These are phyloP conservation scores for Cercospora sojina DNA, from an alignment of 2,329 filamentous ascomycete species.

Conservation along the genomic window DNA sequence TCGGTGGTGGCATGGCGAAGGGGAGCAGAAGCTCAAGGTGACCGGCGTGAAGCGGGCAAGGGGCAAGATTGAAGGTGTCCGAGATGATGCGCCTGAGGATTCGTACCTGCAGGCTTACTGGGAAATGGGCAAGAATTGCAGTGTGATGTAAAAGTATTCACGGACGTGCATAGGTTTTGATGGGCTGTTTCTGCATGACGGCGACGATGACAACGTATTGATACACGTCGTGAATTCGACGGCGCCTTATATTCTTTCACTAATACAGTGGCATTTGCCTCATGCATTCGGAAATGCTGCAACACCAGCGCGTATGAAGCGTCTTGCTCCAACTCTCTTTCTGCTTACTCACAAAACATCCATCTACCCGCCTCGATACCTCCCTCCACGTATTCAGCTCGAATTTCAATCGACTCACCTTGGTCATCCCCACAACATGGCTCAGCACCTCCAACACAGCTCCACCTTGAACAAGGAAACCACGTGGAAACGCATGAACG, in stretches of 20 bases:
- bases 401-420: not conserved
- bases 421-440: not conserved
- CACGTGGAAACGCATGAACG: not conserved
- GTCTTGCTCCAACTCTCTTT: not conserved
- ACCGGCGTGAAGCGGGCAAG: constrained; percentile 67
- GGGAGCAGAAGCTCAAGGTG: constrained; percentile 76
- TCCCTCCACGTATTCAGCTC: not conserved
- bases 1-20: constrained; percentile 89
- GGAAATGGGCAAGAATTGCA: constrained; percentile 43
- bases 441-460: not conserved
- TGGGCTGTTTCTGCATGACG: not conserved
- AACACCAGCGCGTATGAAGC: not conserved
- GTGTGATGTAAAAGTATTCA: constrained; percentile 42
- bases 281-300: not conserved
- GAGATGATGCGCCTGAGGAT: constrained; percentile 60
- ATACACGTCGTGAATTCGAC: not conserved
- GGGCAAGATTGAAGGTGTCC: constrained; percentile 39
- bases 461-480: not conserved
- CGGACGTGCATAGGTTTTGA: not conserved
- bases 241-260: not conserved
- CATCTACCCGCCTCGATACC: not conserved
- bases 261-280: not conserved
- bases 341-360: not conserved
- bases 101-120: constrained; percentile 70
- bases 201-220: not conserved